Percentiles rank a stretch among this genome's conserved stretches.
These are phyloP conservation scores for Penicillium silybi DNA, from an alignment of 495 filamentous ascomycete species.

Conservation along the genomic window DNA sequence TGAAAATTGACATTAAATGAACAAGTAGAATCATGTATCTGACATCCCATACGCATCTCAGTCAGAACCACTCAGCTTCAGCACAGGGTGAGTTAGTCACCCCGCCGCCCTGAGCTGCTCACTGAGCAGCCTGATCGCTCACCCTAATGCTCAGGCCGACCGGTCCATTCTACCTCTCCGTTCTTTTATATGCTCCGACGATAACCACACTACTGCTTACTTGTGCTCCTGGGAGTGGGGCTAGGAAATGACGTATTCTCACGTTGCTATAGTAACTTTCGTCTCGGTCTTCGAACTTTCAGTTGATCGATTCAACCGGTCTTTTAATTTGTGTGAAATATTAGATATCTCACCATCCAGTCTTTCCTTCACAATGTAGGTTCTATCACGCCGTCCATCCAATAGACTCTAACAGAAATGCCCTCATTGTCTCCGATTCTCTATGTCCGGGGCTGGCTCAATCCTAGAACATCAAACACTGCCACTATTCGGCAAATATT, in stretches of 20 bases:
- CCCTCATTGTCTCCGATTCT: background rate
- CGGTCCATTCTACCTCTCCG: background rate
- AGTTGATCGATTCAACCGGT: no score
- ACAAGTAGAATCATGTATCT: no score
- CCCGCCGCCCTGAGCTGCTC: background rate
- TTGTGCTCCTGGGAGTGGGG: slow-evolving; percentile 3
- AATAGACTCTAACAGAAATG: background rate
- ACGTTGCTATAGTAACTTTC: no score
- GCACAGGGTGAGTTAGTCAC: no score
- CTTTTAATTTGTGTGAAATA: no score
- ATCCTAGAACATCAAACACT: background rate
- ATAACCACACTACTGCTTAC: slow-evolving; percentile 6
- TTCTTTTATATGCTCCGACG: background rate
- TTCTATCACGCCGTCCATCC: background rate
- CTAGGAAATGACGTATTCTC: no score
- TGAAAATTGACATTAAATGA: background rate
- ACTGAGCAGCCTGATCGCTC: slow-evolving; percentile 8
- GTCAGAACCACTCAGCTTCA: no score
- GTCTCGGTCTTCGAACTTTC: no score
- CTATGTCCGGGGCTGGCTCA: background rate
- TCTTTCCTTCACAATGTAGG: background rate
- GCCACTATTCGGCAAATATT: background rate
- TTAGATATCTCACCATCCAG: background rate
- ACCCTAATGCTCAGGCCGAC: slow-evolving; percentile 6
- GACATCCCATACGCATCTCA: no score